These are phyloP conservation scores for Plectranthus barbatus DNA, from an alignment of 257 asterid genomes.

Conservation along the genomic window DNA sequence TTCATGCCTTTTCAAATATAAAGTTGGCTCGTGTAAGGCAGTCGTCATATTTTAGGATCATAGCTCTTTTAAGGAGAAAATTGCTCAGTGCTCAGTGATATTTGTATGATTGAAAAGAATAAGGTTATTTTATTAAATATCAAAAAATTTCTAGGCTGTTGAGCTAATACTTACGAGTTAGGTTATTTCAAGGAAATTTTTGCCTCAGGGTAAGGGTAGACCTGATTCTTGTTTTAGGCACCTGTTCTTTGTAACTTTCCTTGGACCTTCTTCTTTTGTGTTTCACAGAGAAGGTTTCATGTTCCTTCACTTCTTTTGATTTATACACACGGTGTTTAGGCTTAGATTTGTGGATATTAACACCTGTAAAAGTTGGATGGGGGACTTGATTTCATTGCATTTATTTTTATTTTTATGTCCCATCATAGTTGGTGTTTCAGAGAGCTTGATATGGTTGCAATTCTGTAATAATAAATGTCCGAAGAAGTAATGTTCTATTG, in stretches of 20 bases:
- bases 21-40: not conserved
- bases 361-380: not conserved
- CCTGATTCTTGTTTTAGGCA: not conserved
- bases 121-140: not conserved
- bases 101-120: not conserved
- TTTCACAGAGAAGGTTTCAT: not conserved
- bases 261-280: not conserved
- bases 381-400: not conserved
- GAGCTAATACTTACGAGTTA: not conserved
- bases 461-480: not conserved
- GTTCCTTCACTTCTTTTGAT: not conserved
- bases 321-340: not conserved
- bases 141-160: conserved; percentile 2
- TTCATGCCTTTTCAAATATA: not conserved
- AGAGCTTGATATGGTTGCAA: not conserved
- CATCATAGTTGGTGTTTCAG: not conserved
- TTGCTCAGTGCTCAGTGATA: not conserved
- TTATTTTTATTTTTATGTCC: not conserved
- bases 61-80: not conserved
- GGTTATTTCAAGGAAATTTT: not conserved
- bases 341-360: not conserved
- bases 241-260: not conserved
- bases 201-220: not conserved
- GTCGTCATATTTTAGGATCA: not conserved
- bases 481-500: not conserved